Conservation (phyloP, 495 filamentous ascomycete species). For the Xylaria venustula region DNA sequence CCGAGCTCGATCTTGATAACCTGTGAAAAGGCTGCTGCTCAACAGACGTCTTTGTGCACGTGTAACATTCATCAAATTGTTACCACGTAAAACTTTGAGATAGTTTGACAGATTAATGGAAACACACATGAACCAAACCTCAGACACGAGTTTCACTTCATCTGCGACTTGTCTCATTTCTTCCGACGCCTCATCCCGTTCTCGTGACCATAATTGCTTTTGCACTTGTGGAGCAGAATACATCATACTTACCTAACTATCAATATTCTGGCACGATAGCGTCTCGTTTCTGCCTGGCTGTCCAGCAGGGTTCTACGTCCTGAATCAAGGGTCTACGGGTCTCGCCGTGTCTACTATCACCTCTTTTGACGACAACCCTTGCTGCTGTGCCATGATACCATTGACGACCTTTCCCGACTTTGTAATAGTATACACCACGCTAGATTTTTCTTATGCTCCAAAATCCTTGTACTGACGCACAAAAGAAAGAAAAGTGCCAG, state of each 20-base stretch:
- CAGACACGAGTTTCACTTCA: too few relatives aligned
- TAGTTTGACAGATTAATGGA: too few relatives aligned
- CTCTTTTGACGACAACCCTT: not conserved
- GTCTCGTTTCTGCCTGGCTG: not conserved
- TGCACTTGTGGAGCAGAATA: not conserved
- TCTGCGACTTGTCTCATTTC: too few relatives aligned
- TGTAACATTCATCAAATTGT: not conserved
- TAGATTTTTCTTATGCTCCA: not conserved
- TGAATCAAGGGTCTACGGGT: not conserved
- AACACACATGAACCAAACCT: too few relatives aligned
- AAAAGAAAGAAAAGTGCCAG: too few relatives aligned
- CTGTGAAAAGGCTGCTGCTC: not conserved
- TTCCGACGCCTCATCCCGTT: too few relatives aligned
- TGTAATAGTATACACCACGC: not conserved
- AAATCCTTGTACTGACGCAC: too few relatives aligned
- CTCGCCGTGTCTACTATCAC: not conserved
- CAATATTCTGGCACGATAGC: too few relatives aligned
- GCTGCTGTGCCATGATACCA: not conserved
- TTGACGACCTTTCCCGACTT: not conserved
- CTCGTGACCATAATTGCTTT: not conserved
- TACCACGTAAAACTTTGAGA: not conserved
- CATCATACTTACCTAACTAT: not conserved
- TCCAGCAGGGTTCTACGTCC: not conserved
- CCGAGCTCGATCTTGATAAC: constrained; percentile 27
- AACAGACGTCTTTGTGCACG: not conserved